phyloP scores from a whole-genome alignment of 1,284 basidiomycete genomes.

The Fomitopsis palustris region DNA sequence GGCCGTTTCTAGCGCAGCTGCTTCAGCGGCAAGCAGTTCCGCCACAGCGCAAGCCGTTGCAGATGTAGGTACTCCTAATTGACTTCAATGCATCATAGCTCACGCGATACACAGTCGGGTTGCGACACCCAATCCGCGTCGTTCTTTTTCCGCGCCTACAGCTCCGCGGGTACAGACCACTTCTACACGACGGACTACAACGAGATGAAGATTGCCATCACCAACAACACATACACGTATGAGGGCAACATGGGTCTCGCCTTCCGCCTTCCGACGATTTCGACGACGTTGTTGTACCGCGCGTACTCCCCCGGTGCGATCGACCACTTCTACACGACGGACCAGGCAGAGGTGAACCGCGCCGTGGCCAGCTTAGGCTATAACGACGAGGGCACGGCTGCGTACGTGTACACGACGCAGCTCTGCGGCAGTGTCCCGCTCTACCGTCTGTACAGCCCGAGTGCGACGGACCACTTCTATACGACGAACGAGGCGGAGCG shows the following conservation, averaged over 20 bases:
- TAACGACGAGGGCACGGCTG: neutral
- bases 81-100: no score
- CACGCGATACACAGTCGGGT: neutral
- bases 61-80: no score
- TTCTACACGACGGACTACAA: slow-evolving; percentile 7
- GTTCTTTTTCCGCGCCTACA: neutral
- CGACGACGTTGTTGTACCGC: slow-evolving; percentile 1
- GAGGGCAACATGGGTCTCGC: slow-evolving; percentile 3
- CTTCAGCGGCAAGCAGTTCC: no score
- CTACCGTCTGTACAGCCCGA: neutral
- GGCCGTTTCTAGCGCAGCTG: no score
- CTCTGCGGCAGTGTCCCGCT: neutral
- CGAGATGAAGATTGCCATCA: neutral
- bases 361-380: neutral
- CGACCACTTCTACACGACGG: slow-evolving; percentile 7
- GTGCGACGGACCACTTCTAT: slow-evolving; percentile 3
- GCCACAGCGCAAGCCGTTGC: no score
- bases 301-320: neutral
- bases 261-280: neutral
- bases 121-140: neutral
- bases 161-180: neutral
- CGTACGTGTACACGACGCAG: neutral
- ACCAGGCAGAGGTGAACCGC: neutral
- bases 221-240: neutral
- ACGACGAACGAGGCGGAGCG: neutral